Percentiles rank a stretch among this genome's conserved stretches.
phyloP scores from a whole-genome alignment of 345 rosid genomes.

The Rhodomyrtus tomentosa region DNA sequence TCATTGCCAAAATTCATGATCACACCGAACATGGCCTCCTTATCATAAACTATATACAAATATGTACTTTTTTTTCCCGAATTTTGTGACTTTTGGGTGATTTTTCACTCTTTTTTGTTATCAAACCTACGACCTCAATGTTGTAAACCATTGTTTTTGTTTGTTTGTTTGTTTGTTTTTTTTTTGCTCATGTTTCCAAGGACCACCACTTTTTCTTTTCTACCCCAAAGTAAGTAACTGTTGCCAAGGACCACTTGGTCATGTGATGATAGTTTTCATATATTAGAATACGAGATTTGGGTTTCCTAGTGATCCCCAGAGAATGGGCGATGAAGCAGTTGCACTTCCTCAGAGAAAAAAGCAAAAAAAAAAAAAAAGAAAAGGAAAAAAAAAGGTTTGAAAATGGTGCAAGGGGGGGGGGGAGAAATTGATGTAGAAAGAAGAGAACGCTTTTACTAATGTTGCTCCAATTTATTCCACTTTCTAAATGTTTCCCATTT shows the following conservation, averaged over 20 bases:
- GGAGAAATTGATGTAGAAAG: neutral
- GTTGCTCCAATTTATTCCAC: neutral
- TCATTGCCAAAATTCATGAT: neutral
- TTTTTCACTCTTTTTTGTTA: neutral
- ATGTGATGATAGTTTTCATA: neutral
- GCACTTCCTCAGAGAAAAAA: neutral
- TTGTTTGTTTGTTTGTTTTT: neutral
- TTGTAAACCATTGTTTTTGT: neutral
- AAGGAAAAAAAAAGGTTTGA: neutral
- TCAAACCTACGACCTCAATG: conserved; percentile 6
- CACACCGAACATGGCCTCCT: neutral
- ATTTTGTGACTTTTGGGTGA: neutral
- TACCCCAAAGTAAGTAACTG: neutral
- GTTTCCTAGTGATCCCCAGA: neutral
- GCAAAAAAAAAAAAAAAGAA: neutral
- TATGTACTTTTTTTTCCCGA: neutral
- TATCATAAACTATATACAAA: neutral
- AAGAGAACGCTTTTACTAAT: neutral
- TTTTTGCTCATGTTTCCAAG: neutral
- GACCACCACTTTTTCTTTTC: neutral
- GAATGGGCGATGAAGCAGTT: neutral
- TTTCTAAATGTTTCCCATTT: neutral
- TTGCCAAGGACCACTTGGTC: neutral
- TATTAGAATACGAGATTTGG: neutral
- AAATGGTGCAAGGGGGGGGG: neutral